Evolutionary conservation across 108 stramenopile genomes (phyloP).

Genomic region (Pseudonitzschia pungens): DNA sequence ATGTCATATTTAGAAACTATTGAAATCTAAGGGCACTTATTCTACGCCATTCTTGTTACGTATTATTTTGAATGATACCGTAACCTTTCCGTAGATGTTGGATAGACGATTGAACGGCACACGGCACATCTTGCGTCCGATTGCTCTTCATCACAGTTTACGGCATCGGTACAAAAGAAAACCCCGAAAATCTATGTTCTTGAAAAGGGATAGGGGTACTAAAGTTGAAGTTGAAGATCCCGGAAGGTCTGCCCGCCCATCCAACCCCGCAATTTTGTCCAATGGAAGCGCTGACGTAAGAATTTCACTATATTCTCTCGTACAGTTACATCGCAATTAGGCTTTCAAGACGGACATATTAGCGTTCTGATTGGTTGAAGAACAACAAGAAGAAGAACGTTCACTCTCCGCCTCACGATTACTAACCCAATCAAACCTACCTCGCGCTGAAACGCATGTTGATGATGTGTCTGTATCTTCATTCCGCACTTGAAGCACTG

Average conservation of each 20-base stretch:
- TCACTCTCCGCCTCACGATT: slow-evolving; percentile 3
- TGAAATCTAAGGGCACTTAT: no score
- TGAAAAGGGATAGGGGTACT: not conserved
- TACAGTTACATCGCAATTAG: not conserved
- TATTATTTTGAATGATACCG: no score
- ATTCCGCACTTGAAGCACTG: not conserved
- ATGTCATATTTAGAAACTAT: not conserved
- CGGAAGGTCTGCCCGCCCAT: not conserved
- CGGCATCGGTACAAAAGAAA: not conserved
- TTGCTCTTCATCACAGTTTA: no score
- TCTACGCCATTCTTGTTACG: no score
- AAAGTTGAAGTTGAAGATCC: slow-evolving; percentile 10
- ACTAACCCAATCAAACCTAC: not conserved
- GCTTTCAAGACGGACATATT: not conserved
- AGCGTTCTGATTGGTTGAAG: not conserved
- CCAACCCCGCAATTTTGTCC: not conserved
- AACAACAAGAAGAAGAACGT: slow-evolving; percentile 1
- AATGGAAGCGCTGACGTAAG: slow-evolving; percentile 6
- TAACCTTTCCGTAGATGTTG: no score
- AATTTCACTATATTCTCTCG: not conserved
- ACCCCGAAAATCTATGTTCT: not conserved
- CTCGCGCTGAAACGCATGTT: not conserved
- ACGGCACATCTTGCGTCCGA: no score
- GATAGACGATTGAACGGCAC: no score
- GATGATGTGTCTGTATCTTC: slow-evolving; percentile 9